Evolutionary conservation across 1,284 basidiomycete species (phyloP).

Genomic region (Pseudozyma sp.): DNA sequence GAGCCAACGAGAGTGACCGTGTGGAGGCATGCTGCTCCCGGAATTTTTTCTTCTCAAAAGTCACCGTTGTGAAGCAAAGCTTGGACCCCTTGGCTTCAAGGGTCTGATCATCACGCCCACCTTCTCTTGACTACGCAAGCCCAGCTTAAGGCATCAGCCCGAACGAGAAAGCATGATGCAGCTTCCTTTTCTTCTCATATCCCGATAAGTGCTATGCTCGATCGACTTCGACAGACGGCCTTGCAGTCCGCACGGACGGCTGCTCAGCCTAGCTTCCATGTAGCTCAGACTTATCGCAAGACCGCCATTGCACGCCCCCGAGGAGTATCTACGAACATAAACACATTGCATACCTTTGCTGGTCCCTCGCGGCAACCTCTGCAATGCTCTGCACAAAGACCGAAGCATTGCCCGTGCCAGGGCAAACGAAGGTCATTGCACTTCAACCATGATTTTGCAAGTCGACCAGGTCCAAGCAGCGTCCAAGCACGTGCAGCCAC

Average conservation of each 20-base stretch:
- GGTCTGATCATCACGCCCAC: background rate
- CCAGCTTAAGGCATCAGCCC: background rate
- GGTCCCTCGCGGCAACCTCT: background rate
- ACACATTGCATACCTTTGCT: background rate
- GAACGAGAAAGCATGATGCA: background rate
- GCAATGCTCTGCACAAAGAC: background rate
- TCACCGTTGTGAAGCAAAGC: background rate
- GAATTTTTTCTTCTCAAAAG: slow-evolving; percentile 7
- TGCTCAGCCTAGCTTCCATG: background rate
- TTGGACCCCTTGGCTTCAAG: slow-evolving; percentile 3
- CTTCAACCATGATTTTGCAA: slow-evolving; percentile 12
- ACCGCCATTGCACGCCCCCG: background rate
- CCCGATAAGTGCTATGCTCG: slow-evolving; percentile 14
- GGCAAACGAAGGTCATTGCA: slow-evolving; percentile 9
- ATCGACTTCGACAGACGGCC: slow-evolving; percentile 6
- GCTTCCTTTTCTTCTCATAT: background rate
- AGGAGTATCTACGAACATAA: background rate
- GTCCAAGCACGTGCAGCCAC: slow-evolving; percentile 13
- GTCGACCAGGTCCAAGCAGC: slow-evolving; percentile 10
- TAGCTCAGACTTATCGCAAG: background rate
- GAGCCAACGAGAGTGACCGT: background rate
- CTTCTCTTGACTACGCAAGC: background rate
- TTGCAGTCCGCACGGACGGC: slow-evolving; percentile 12
- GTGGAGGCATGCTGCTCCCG: slow-evolving; percentile 1
- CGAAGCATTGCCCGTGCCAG: background rate